Conservation (phyloP, 164 flowering plant genomes). For the Vitis vinifera region DNA sequence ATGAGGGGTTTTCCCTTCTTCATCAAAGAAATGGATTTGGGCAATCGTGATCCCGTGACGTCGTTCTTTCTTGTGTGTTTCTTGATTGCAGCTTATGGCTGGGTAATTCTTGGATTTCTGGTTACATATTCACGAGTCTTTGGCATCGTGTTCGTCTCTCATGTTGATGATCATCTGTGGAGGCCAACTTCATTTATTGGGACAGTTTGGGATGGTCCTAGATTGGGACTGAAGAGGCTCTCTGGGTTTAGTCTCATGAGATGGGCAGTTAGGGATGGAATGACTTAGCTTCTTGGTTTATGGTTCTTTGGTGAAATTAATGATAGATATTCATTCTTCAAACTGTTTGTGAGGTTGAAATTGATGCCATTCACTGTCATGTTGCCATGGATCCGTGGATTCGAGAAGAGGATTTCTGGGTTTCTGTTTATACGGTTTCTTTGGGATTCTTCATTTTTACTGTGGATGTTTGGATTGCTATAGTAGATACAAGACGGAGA, state of each 20-base stretch:
- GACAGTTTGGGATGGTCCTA: constrained; percentile 64
- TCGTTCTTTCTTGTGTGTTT: constrained; percentile 68
- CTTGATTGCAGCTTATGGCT: constrained; percentile 75
- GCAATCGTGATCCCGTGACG: constrained; percentile 59
- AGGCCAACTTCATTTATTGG: constrained; percentile 39
- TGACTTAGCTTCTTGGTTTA: constrained; percentile 82
- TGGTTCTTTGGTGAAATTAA: constrained; percentile 90
- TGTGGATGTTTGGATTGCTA: constrained; percentile 85
- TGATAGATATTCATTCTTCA: constrained; percentile 80
- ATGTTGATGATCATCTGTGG: constrained; percentile 58
- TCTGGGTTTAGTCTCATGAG: constrained; percentile 80
- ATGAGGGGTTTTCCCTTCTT: constrained; percentile 45
- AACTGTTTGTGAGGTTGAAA: constrained; percentile 81
- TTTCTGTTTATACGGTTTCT: constrained; percentile 73
- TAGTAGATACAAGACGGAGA: constrained; percentile 66
- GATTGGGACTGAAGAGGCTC: constrained; percentile 65
- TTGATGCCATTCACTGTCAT: constrained; percentile 86
- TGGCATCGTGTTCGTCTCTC: constrained; percentile 67
- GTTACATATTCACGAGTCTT: constrained; percentile 70
- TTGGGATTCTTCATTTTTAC: constrained; percentile 69
- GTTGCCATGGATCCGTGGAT: constrained; percentile 67
- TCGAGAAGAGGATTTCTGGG: constrained; percentile 60
- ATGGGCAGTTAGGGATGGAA: constrained; percentile 94
- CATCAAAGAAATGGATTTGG: constrained; percentile 59
- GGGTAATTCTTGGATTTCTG: constrained; percentile 85